Conservation (phyloP, 169 alveolate species). For the Plasmodium cynomolgi region DNA sequence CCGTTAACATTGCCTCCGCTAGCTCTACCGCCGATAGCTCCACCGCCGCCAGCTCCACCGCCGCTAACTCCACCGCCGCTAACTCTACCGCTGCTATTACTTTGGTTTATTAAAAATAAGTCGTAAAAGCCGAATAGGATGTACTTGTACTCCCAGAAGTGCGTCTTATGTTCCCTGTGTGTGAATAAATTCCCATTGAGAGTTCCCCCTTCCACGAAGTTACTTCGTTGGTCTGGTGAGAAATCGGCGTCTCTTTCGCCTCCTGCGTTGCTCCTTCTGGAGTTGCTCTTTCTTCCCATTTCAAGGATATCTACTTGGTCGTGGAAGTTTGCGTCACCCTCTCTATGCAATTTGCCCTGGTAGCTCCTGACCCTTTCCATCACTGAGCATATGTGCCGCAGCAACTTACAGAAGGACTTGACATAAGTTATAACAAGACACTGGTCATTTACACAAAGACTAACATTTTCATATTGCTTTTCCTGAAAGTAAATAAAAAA, state of each 20-base stretch:
- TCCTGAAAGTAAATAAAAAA: slow-evolving; percentile 52
- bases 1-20: too few relatives aligned
- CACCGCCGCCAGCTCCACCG: not conserved
- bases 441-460: slow-evolving; percentile 29
- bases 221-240: not conserved
- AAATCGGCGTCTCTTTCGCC: not conserved
- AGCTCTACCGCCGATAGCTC: not conserved
- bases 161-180: slow-evolving; percentile 49
- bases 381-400: not conserved
- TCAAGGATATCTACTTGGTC: not conserved
- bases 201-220: not conserved
- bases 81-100: not conserved
- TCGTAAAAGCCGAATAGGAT: slow-evolving; percentile 70
- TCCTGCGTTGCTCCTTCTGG: not conserved
- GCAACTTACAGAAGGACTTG: slow-evolving; percentile 28
- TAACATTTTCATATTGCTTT: slow-evolving; percentile 41
- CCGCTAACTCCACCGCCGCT: not conserved
- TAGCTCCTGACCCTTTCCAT: not conserved
- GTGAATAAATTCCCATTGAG: slow-evolving; percentile 21
- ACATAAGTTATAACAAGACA: slow-evolving; percentile 36
- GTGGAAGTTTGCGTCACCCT: not conserved
- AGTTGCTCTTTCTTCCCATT: not conserved
- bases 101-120: slow-evolving; percentile 33
- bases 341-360: not conserved
- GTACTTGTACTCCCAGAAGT: slow-evolving; percentile 41